Evolutionary conservation across 179 eudicot species (phyloP), one percentile per base, ranked within the genome.

Genomic region (Spinacia oleracea): DNA sequence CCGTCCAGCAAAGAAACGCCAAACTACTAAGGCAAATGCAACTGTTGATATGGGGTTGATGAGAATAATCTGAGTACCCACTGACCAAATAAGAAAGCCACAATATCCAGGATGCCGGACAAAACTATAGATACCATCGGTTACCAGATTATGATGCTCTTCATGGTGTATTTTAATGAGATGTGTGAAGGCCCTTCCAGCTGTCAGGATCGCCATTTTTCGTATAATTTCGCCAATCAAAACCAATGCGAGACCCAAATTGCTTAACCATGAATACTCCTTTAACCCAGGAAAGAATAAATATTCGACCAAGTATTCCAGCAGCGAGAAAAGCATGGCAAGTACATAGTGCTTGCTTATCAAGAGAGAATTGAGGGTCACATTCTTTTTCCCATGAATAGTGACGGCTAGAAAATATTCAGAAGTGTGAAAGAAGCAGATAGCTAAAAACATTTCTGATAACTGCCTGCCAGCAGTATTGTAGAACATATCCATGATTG

Each of bases 11-110:
- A 94, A 92, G 76, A 92, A 94, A 59, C 62, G 83, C 96, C 97
- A 92, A 56, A 94, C 96, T 59, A 94, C 92, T 43, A 89, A 18
- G 14, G 93, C 70, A 85, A 91, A 94, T 59, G 88, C 92, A 75
- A 84, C 73, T 3, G 89, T 86, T 15, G 93, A 91, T 68, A 94
- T 29, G 1, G 97, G 98, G 56, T 92, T 94, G 78, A 93, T 81
- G n/a, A 94, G 88, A 96, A 94, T 90, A 68, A 92, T 77, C 79
- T 94, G 98, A 66, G 97, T 92, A 70, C 93, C 97, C 46, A 94
- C 78, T 6, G 98, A 90, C 98, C 98, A 94, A 75, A 94, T 84
- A 72, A 90, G 79, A 76, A 92, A 94, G 38, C 98, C 98, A 78
- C 75, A 78, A 81, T 94, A 94, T 15, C 97, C 83, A 0, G 98